phyloP scores from a whole-genome alignment of 1,139 yeast genomes.

The Saccharomycopsis hybrid region DNA sequence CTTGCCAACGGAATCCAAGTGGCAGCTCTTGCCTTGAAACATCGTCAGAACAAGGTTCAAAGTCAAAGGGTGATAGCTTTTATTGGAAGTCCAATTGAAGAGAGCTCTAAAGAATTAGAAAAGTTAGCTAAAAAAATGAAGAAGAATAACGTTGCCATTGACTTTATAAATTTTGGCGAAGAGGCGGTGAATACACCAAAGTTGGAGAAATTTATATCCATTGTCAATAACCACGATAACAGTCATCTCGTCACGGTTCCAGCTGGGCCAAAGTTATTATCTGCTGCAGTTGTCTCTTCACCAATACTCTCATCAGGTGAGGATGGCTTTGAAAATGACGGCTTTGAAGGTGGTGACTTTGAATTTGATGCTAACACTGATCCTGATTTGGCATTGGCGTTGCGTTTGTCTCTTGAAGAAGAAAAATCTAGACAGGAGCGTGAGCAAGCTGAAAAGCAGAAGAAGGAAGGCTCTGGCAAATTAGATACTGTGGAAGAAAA shows the following conservation, averaged over 20 bases:
- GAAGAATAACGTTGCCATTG: slow-evolving; percentile 88
- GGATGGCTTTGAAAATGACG: slow-evolving; percentile 37
- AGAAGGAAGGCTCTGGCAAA: slow-evolving; percentile 20
- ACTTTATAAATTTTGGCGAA: slow-evolving; percentile 89
- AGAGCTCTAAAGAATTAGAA: slow-evolving; percentile 65
- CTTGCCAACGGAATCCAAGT: slow-evolving; percentile 86
- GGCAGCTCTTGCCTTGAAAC: slow-evolving; percentile 94
- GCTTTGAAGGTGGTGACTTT: slow-evolving; percentile 37
- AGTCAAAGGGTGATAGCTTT: slow-evolving; percentile 86
- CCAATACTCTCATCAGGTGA: slow-evolving; percentile 58
- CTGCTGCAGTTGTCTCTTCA: slow-evolving; percentile 67
- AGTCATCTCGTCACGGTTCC: slow-evolving; percentile 84
- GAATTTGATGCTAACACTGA: slow-evolving; percentile 83
- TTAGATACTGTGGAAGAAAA: slow-evolving; percentile 36
- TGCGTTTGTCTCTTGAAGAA: slow-evolving; percentile 78
- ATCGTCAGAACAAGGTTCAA: slow-evolving; percentile 91
- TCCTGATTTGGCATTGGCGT: slow-evolving; percentile 94
- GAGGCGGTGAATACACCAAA: slow-evolving; percentile 69
- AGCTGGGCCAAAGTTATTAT: slow-evolving; percentile 77
- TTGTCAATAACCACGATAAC: slow-evolving; percentile 67
- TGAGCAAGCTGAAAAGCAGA: slow-evolving; percentile 35
- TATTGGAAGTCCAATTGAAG: slow-evolving; percentile 80
- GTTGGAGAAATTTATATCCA: slow-evolving; percentile 73
- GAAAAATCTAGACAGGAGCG: slow-evolving; percentile 73
- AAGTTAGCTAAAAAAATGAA: slow-evolving; percentile 88